Base-by-base conservation (phyloP, 352 stramenopile species). In the Globisporangium abappressorium region DNA sequence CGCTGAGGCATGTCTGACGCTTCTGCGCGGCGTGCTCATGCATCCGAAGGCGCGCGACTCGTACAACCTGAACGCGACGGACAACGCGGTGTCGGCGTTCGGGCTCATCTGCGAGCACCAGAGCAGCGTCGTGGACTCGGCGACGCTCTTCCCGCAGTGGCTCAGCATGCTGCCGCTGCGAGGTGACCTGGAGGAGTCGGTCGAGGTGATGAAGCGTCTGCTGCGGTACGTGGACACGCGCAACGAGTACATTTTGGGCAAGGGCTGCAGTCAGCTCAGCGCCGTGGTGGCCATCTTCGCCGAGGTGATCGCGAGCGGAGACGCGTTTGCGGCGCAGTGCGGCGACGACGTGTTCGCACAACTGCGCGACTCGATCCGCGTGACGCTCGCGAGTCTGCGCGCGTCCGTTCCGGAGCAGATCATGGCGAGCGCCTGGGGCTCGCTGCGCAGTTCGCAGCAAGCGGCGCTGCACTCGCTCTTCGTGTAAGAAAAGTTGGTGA, bases 31-130 rank as follows among this genome's bases (percentile, higher is more conserved):
- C 22, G 77, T 94, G 20, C 75, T 95, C 24, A 74, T 73, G 8
- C 60, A 85, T 15, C 79, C 85, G 0, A 74, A 79, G 24, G 84
- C 87, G 5, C 74, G 83, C 34, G 77, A 82, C 3, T 49, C 75
- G 2, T 71, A 75, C 36, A 83, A 87, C 65, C 62, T 80, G n/a
- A 95, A 93, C 63, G 87, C 85, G 1, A 92, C 79, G 0, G 85
- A 95, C 70, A 95, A 95, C 57, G 87, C 82, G 14, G 82, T 93
- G 38, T 87, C 85, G 28, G 82, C 87, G 7, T 74, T 94, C 5
- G 85, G 87, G 1, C 81, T 92, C 33, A 78, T 94, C 46, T 91
- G 82, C 24, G 87, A 92, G 70, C 76, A 85, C 64, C 85, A 94
- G 46, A 55, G 77, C 2, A 67, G 28, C 5, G 79, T 71, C 9